phyloP scores from a whole-genome alignment of 352 stramenopile species.

The Globisporangium abappressorium region DNA sequence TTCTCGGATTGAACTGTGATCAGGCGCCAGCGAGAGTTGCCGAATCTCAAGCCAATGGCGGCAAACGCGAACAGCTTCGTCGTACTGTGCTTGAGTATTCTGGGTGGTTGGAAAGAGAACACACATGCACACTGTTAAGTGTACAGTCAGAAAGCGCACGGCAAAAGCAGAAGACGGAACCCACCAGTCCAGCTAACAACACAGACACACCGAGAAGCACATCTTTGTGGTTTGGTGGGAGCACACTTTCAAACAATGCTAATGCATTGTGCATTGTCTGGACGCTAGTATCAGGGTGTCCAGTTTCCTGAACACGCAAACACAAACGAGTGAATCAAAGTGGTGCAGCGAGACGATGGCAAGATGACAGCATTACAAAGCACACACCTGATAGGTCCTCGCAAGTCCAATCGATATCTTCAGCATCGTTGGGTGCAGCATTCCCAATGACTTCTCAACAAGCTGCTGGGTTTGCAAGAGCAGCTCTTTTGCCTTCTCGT shows the following conservation, averaged over 20 bases:
- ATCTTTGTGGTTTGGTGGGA: conserved; percentile 45
- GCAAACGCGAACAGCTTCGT: conserved; percentile 26
- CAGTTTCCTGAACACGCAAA: conserved; percentile 25
- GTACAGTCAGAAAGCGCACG: neutral
- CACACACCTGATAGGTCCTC: conserved; percentile 27
- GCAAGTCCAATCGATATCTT: conserved; percentile 49
- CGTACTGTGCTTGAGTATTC: conserved; percentile 23
- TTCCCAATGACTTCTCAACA: conserved; percentile 34
- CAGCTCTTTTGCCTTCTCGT: conserved; percentile 38
- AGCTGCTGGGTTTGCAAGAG: conserved; percentile 30
- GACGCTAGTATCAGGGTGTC: conserved; percentile 20
- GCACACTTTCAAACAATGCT: conserved; percentile 31
- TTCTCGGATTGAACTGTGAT: conserved; percentile 22
- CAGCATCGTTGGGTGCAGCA: conserved; percentile 51
- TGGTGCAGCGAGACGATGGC: neutral
- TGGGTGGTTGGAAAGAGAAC: conserved; percentile 3
- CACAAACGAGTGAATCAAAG: neutral
- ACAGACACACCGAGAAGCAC: conserved; percentile 36
- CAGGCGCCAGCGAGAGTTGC: neutral
- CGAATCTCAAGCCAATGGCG: conserved; percentile 21
- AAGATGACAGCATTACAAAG: neutral
- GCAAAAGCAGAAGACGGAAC: neutral
- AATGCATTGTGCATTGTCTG: conserved; percentile 27
- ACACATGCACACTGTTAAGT: neutral
- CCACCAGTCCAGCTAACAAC: conserved; percentile 44